phyloP scores from a whole-genome alignment of 2,329 filamentous ascomycete genomes.

The Tothia fuscella region DNA sequence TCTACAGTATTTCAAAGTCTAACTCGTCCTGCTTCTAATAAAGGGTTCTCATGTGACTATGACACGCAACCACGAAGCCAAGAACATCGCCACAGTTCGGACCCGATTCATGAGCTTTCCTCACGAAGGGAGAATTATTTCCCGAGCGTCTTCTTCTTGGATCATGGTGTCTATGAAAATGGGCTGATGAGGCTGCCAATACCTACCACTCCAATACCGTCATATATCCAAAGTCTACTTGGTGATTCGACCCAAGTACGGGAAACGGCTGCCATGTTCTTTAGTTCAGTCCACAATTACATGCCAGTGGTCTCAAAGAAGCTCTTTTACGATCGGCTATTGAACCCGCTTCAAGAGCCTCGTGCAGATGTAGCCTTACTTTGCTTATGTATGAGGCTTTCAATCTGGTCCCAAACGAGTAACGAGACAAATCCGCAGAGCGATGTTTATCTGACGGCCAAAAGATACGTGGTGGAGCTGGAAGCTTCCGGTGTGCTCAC shows the following conservation, averaged over 20 bases:
- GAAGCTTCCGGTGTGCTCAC: neutral
- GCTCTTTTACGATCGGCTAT: neutral
- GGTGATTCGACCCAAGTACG: neutral
- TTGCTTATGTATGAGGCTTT: conserved; percentile 3
- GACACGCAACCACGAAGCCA: neutral
- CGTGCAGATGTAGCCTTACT: neutral
- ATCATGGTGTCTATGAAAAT: neutral
- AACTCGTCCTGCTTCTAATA: neutral
- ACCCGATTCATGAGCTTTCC: no score
- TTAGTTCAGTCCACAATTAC: neutral
- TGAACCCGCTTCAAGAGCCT: neutral
- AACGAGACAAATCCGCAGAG: neutral
- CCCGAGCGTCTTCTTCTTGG: neutral
- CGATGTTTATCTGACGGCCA: neutral
- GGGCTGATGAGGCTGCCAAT: neutral
- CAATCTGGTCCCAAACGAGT: neutral
- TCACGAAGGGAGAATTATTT: neutral
- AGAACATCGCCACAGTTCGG: neutral
- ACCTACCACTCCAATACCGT: neutral
- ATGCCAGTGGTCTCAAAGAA: conserved; percentile 3
- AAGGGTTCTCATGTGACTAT: neutral
- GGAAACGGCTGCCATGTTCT: neutral
- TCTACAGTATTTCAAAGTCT: neutral
- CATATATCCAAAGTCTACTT: no score
- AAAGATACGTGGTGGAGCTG: neutral